Evolutionary conservation across 306 rosid species (phyloP).

Genomic region (Nissolia schottii): DNA sequence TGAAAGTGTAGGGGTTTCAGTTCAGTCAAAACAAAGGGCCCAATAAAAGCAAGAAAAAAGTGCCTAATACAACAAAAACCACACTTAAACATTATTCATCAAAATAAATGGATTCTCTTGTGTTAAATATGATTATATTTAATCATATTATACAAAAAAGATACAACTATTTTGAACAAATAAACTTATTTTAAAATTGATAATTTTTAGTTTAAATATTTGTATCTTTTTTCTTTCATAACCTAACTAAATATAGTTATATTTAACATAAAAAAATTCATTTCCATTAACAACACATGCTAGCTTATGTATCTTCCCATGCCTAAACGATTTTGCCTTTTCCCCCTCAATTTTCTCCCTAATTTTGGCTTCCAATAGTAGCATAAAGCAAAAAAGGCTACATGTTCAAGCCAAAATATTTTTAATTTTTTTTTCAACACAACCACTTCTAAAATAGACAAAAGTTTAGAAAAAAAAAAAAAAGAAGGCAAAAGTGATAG

Average conservation of each 20-base stretch:
- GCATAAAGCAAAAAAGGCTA: not conserved
- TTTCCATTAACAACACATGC: too few relatives aligned
- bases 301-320: constrained; percentile 13
- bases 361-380: constrained; percentile 17
- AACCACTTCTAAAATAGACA: not conserved
- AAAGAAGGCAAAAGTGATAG: too few relatives aligned
- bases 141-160: too few relatives aligned
- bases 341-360: constrained; percentile 18
- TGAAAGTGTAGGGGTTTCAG: constrained; percentile 2
- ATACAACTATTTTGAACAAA: too few relatives aligned
- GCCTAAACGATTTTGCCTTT: constrained; percentile 14
- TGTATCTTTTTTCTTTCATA: too few relatives aligned
- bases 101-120: too few relatives aligned
- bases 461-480: too few relatives aligned
- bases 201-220: too few relatives aligned
- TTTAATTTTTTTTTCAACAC: not conserved
- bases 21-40: constrained; percentile 20
- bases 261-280: too few relatives aligned
- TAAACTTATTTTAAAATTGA: too few relatives aligned
- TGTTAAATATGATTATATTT: too few relatives aligned
- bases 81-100: constrained; percentile 26
- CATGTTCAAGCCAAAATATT: not conserved
- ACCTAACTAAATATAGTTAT: too few relatives aligned
- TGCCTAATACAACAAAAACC: not conserved
- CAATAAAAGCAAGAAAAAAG: constrained; percentile 15